These are phyloP conservation scores for Serendipita vermifera DNA, from an alignment of 768 basidiomycete genomes.

Conservation along the genomic window DNA sequence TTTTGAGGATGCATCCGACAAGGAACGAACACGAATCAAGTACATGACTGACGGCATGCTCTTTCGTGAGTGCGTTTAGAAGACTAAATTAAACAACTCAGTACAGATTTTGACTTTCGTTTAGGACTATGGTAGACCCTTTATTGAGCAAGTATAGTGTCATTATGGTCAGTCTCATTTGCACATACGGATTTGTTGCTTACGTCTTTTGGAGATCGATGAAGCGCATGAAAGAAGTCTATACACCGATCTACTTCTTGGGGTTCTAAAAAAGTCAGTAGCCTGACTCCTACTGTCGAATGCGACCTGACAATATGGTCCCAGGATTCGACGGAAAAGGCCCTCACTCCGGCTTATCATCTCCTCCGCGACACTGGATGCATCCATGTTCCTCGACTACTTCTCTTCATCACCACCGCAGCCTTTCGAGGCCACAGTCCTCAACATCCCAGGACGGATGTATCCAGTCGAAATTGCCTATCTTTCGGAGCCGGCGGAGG, in stretches of 20 bases:
- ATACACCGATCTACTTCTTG: slow-evolving; percentile 90
- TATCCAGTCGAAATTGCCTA: slow-evolving; percentile 93
- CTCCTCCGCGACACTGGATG: slow-evolving; percentile 94
- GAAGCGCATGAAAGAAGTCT: slow-evolving; percentile 94
- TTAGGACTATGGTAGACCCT: slow-evolving; percentile 74
- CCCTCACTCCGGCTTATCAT: slow-evolving; percentile 82
- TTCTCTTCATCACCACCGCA: slow-evolving; percentile 47
- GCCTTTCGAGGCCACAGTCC: slow-evolving; percentile 58
- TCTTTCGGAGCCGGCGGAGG: slow-evolving; percentile 56
- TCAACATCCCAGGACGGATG: slow-evolving; percentile 87
- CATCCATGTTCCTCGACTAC: slow-evolving; percentile 75
- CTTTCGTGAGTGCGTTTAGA: slow-evolving; percentile 50
- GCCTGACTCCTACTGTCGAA: background rate
- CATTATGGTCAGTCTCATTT: slow-evolving; percentile 60
- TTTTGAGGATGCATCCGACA: slow-evolving; percentile 85
- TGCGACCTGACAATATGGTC: background rate
- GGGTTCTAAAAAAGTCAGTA: slow-evolving; percentile 79
- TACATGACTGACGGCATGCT: slow-evolving; percentile 99
- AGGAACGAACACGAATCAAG: slow-evolving; percentile 73
- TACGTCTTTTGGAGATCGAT: slow-evolving; percentile 52
- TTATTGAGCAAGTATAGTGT: slow-evolving; percentile 85
- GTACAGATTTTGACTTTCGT: slow-evolving; percentile 4
- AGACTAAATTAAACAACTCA: slow-evolving; percentile 16
- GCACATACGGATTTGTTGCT: too few relatives aligned
- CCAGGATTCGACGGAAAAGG: slow-evolving; percentile 81